Conservation (phyloP, 2,329 filamentous ascomycete species). For the Aspergillus pseudonomiae region DNA sequence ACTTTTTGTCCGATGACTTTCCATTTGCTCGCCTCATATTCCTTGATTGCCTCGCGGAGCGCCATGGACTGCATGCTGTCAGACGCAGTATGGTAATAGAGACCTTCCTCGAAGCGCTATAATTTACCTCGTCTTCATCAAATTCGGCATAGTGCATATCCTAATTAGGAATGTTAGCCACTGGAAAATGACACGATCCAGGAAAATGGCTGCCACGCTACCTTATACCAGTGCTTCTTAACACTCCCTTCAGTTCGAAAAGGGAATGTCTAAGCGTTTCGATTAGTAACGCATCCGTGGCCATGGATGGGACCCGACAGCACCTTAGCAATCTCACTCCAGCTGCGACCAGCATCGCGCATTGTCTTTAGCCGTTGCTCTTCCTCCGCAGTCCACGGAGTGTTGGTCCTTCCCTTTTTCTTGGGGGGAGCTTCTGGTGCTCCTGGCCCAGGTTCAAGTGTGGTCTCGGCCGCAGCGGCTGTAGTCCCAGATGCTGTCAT, state of each 20-base stretch:
- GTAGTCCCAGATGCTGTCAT: conserved; percentile 38
- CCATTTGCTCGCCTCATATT: conserved; percentile 99
- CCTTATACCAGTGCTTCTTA: conserved; percentile 99
- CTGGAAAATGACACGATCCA: background rate
- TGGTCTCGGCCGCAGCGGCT: conserved; percentile 33
- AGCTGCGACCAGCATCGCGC: conserved; percentile 89
- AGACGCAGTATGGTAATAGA: conserved; percentile 12
- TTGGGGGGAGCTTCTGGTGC: conserved; percentile 38
- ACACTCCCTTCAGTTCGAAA: conserved; percentile 93
- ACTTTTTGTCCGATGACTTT: conserved; percentile 96
- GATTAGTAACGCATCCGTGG: background rate
- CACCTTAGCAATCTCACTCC: conserved; percentile 98
- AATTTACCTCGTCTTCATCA: conserved; percentile 87
- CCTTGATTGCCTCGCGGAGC: conserved; percentile 91
- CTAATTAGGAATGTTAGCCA: conserved; percentile 50
- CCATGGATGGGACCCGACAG: conserved; percentile 1
- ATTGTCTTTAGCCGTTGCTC: conserved; percentile 91
- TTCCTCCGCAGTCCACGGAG: conserved; percentile 94
- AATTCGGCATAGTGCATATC: conserved; percentile 99
- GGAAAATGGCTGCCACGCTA: conserved; percentile 41
- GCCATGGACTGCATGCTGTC: conserved; percentile 41
- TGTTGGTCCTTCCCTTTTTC: conserved; percentile 98
- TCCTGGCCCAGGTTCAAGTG: conserved; percentile 27
- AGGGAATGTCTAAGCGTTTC: conserved; percentile 73
- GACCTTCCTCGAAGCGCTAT: background rate